Evolutionary conservation across 2,329 filamentous ascomycete species (phyloP).

Genomic region (Colletotrichum brevisporum): DNA sequence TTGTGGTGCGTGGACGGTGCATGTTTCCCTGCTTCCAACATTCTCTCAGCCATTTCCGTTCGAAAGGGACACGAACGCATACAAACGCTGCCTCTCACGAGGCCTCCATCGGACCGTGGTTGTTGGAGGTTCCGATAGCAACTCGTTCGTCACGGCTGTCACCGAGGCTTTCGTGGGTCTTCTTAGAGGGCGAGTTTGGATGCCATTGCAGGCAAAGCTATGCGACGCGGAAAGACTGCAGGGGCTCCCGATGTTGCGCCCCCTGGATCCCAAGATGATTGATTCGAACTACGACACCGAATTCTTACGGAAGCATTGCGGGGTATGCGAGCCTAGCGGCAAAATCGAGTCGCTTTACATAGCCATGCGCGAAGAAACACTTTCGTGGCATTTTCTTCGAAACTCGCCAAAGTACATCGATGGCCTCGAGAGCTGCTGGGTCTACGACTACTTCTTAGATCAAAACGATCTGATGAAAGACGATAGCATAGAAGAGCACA

Average conservation of each 20-base stretch:
- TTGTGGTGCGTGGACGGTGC: conserved; percentile 68
- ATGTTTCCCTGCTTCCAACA: conserved; percentile 71
- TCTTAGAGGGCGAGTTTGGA: conserved; percentile 66
- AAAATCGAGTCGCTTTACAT: conserved; percentile 73
- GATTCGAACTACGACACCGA: conserved; percentile 61
- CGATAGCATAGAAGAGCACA: conserved; percentile 53
- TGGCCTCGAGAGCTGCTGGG: conserved; percentile 70
- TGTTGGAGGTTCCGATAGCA: conserved; percentile 63
- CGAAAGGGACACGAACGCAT: conserved; percentile 72
- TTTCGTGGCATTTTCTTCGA: conserved; percentile 70
- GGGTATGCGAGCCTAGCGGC: conserved; percentile 67
- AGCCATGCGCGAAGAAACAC: conserved; percentile 65
- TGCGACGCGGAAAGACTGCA: conserved; percentile 69
- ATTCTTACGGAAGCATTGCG: conserved; percentile 68
- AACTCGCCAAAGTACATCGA: conserved; percentile 63
- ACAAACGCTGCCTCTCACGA: conserved; percentile 72
- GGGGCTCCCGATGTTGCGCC: conserved; percentile 72
- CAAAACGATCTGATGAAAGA: conserved; percentile 53
- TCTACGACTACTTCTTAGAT: conserved; percentile 65
- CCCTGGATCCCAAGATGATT: conserved; percentile 61
- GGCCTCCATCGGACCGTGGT: conserved; percentile 71
- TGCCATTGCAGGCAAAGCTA: conserved; percentile 70
- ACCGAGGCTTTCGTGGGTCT: conserved; percentile 64
- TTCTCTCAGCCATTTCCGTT: conserved; percentile 70
- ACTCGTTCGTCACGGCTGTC: conserved; percentile 65